Evolutionary conservation across 208 protist species (phyloP), one percentile per base, ranked within the genome.

Genomic region (Leishmania arabica): DNA sequence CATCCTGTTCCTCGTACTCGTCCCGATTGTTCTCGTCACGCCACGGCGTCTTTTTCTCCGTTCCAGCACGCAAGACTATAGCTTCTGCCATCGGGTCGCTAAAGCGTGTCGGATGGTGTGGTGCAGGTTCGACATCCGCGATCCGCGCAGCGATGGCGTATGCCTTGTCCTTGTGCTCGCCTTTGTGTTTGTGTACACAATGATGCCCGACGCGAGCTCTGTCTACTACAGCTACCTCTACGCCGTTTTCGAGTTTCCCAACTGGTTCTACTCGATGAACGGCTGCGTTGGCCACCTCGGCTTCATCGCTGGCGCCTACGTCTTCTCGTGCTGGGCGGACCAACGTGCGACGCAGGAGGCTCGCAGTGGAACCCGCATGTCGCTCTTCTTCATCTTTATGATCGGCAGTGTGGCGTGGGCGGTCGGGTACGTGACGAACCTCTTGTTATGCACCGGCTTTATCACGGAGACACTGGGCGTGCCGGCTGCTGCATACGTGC

Each of bases 211-310:
- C 45, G 84, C 80, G 2, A 51, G 78, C 51, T 76, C 71, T 42
- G 78, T 89, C 15, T 92, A 92, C 83, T 78, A 82, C 80, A 90
- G 86, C 85, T 92, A 88, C 76, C 77, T 88, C 54, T 90, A 84
- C 79, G 47, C 31, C 21, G 78, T 68, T 64, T 92, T 85, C 66
- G 34, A 31, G 31, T 89, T 89, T 45, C 80, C 78, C 54, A 42
- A 78, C 77, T 90, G 82, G 84, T 90, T 86, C 69, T 90, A 86
- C 80, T 80, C 87, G 40, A 34, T 90, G n/a, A 88, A 86, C 79
- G 72, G 71, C 53, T 84, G 73, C 73, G 77, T 84, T 70, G 83
- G 74, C 53, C 78, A 75, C 68, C 7, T 90, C 34, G 89, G 89
- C 71, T 86, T 86, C 45, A 88, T 89, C 60, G 68, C 68, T 31